Evolutionary conservation across 2,329 filamentous ascomycete genomes (phyloP).

Genomic region (Clarireedia paspali): DNA sequence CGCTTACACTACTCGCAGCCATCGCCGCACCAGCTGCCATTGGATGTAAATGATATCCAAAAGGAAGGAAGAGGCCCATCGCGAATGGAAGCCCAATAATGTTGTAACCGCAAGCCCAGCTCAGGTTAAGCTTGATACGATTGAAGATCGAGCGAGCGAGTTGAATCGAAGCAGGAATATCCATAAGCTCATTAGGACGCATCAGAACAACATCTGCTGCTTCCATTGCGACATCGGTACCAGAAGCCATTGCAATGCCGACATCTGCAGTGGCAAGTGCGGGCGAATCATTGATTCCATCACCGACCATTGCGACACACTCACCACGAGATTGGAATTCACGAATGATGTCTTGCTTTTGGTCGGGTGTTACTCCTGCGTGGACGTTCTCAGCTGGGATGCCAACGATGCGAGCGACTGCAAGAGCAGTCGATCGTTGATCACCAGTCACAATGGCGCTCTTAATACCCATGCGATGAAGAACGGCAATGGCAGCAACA

Average conservation of each 20-base stretch:
- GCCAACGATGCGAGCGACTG: constrained; percentile 75
- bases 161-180: constrained; percentile 79
- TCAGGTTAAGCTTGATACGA: constrained; percentile 87
- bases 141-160: constrained; percentile 80
- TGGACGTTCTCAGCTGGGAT: constrained; percentile 70
- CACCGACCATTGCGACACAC: constrained; percentile 91
- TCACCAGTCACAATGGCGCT: constrained; percentile 93
- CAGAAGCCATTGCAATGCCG: constrained; percentile 85
- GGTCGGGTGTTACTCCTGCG: constrained; percentile 81
- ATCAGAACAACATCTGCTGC: constrained; percentile 95
- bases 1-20: constrained; percentile 83
- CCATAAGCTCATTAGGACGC: constrained; percentile 83
- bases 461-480: constrained; percentile 77
- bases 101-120: constrained; percentile 94
- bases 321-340: constrained; percentile 67
- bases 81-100: constrained; percentile 85
- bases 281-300: constrained; percentile 97
- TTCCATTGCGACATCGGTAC: constrained; percentile 96
- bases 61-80: constrained; percentile 90
- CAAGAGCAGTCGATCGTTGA: constrained; percentile 72
- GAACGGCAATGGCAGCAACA: constrained; percentile 68
- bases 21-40: constrained; percentile 94
- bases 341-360: constrained; percentile 82
- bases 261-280: constrained; percentile 88
- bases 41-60: constrained; percentile 81